phyloP scores from a whole-genome alignment of 2,329 filamentous ascomycete genomes.

The Alternaria ventricosa region DNA sequence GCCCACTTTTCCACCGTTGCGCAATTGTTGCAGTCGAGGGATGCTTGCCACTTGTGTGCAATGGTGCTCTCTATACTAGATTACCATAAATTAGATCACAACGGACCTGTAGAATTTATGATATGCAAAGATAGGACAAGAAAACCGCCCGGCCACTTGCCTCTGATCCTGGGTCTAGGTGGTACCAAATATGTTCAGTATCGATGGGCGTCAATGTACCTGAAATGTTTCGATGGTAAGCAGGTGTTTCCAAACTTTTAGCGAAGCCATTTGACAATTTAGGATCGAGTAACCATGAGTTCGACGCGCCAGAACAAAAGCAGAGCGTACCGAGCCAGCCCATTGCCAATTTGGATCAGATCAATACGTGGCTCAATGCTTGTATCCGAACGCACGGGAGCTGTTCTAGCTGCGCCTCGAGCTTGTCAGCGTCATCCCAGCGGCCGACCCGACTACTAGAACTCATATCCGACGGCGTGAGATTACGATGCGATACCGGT shows the following conservation, averaged over 20 bases:
- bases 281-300: background rate
- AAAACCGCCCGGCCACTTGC: too few species aligned
- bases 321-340: background rate
- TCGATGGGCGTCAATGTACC: background rate
- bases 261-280: background rate
- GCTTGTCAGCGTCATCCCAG: background rate
- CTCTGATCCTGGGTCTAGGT: too few species aligned
- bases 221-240: background rate
- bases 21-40: background rate
- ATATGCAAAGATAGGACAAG: too few species aligned
- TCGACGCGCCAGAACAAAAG: background rate
- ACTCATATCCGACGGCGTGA: background rate
- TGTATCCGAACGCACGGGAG: background rate
- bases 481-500: background rate
- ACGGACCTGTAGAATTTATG: accelerated
- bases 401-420: background rate
- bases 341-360: background rate
- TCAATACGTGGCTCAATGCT: background rate
- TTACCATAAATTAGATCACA: too few species aligned
- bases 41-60: background rate
- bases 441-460: background rate
- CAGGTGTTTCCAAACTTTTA: background rate
- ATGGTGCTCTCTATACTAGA: background rate
- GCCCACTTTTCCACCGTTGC: background rate
- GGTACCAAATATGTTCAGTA: too few species aligned